These are phyloP conservation scores for Geotrichum bryndzae DNA, from an alignment of 1,139 yeast genomes.

Conservation along the genomic window DNA sequence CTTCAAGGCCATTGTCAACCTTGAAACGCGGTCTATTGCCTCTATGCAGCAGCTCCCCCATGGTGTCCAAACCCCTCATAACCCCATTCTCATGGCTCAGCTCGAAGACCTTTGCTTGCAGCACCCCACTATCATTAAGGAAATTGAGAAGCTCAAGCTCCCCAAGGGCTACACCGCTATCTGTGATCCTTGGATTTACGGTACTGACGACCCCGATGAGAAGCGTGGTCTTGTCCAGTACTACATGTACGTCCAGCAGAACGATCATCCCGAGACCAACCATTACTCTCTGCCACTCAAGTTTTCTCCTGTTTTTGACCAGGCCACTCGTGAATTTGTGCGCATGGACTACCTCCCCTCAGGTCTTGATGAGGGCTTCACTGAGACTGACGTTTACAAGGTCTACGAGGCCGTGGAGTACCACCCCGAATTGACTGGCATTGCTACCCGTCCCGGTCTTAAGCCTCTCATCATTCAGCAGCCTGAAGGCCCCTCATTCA, in stretches of 20 bases:
- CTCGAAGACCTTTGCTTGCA: slow-evolving; percentile 47
- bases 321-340: slow-evolving; percentile 51
- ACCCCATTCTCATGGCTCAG: slow-evolving; percentile 56
- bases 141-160: slow-evolving; percentile 46
- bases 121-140: slow-evolving; percentile 52
- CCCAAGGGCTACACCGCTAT: slow-evolving; percentile 42
- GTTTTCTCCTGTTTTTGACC: slow-evolving; percentile 68
- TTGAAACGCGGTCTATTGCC: slow-evolving; percentile 50
- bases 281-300: slow-evolving; percentile 74
- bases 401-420: slow-evolving; percentile 18
- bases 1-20: slow-evolving; percentile 65
- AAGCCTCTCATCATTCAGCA: slow-evolving; percentile 63
- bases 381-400: slow-evolving; percentile 5
- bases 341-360: slow-evolving; percentile 64
- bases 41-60: slow-evolving; percentile 49
- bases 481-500: slow-evolving; percentile 81
- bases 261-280: slow-evolving; percentile 60
- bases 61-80: slow-evolving; percentile 60
- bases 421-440: slow-evolving; percentile 27
- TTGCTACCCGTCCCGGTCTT: slow-evolving; percentile 47
- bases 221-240: slow-evolving; percentile 53
- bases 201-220: slow-evolving; percentile 46
- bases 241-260: slow-evolving; percentile 54
- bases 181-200: slow-evolving; percentile 68
- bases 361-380: slow-evolving; percentile 42